Evolutionary conservation across 2,329 filamentous ascomycete species (phyloP).

Genomic region (Aspergillus sp.): DNA sequence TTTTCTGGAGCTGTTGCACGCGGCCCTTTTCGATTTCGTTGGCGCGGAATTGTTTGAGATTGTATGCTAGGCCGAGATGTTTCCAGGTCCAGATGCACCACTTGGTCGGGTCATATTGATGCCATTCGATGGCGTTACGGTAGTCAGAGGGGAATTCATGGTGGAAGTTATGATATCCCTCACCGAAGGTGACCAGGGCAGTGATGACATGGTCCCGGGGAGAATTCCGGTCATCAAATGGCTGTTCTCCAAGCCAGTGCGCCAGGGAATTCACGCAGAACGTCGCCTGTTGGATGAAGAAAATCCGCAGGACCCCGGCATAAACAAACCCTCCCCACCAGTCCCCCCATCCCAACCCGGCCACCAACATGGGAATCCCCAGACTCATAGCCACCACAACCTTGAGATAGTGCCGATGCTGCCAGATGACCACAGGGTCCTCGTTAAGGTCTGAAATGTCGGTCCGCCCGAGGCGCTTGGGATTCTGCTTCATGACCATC

Average conservation of each 20-base stretch:
- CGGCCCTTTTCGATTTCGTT: background rate
- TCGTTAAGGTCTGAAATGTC: slow-evolving; percentile 62
- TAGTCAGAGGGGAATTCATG: slow-evolving; percentile 53
- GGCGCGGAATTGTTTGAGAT: background rate
- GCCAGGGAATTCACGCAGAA: slow-evolving; percentile 6
- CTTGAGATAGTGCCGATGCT: background rate
- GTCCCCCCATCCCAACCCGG: slow-evolving; percentile 61
- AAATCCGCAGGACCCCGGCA: background rate
- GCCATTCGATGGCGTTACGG: slow-evolving; percentile 78
- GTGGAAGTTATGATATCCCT: slow-evolving; percentile 1
- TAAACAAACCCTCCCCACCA: background rate
- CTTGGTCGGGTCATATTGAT: slow-evolving; percentile 79
- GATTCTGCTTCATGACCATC: background rate
- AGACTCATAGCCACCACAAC: background rate
- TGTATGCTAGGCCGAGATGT: background rate
- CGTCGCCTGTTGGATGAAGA: background rate
- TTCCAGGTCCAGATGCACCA: slow-evolving; percentile 60
- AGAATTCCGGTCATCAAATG: background rate
- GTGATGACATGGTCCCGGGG: background rate
- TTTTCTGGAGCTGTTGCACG: slow-evolving; percentile 47
- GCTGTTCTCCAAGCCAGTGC: slow-evolving; percentile 70
- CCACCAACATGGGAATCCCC: background rate
- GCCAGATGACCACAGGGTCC: slow-evolving; percentile 35
- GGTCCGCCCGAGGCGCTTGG: background rate
- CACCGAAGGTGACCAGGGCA: background rate